These are phyloP conservation scores for Pichia sp. DNA, from an alignment of 1,139 yeast species.

Conservation along the genomic window DNA sequence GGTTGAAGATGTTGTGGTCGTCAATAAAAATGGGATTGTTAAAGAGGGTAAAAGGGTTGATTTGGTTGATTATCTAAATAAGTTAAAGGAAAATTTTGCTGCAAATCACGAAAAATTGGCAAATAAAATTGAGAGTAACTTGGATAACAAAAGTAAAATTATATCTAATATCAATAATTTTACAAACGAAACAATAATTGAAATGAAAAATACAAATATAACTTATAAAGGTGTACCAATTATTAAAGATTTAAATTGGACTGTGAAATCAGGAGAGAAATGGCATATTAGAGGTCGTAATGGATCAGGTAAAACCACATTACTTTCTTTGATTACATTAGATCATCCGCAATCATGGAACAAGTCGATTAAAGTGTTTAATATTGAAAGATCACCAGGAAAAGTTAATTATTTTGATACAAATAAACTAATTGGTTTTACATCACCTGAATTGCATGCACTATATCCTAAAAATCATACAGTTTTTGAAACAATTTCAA, in stretches of 20 bases:
- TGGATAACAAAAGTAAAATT: not conserved
- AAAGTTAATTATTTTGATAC: slow-evolving; percentile 70
- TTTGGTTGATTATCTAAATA: slow-evolving; percentile 23
- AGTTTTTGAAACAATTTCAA: slow-evolving; percentile 54
- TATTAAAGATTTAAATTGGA: slow-evolving; percentile 58
- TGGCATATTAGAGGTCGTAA: slow-evolving; percentile 90
- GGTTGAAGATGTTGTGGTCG: slow-evolving; percentile 66
- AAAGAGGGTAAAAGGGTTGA: slow-evolving; percentile 41
- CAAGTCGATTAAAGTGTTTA: slow-evolving; percentile 57
- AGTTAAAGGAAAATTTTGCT: slow-evolving; percentile 26
- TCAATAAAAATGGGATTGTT: slow-evolving; percentile 47
- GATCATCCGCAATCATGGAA: slow-evolving; percentile 98
- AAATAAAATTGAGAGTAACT: slow-evolving; percentile 19
- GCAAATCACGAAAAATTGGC: slow-evolving; percentile 22
- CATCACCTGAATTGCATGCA: slow-evolving; percentile 90
- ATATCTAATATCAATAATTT: not conserved
- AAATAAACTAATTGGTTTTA: slow-evolving; percentile 73
- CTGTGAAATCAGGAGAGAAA: slow-evolving; percentile 60
- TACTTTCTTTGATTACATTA: slow-evolving; percentile 76
- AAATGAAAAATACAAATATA: slow-evolving; percentile 59
- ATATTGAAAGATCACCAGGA: slow-evolving; percentile 67
- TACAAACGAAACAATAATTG: slow-evolving; percentile 35
- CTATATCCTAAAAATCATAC: slow-evolving; percentile 58
- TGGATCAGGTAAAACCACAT: slow-evolving; percentile 90
- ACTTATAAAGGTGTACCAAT: slow-evolving; percentile 59